Conservation (phyloP, 352 stramenopile genomes). For the Hyaloperonospora arabidopsidis region DNA sequence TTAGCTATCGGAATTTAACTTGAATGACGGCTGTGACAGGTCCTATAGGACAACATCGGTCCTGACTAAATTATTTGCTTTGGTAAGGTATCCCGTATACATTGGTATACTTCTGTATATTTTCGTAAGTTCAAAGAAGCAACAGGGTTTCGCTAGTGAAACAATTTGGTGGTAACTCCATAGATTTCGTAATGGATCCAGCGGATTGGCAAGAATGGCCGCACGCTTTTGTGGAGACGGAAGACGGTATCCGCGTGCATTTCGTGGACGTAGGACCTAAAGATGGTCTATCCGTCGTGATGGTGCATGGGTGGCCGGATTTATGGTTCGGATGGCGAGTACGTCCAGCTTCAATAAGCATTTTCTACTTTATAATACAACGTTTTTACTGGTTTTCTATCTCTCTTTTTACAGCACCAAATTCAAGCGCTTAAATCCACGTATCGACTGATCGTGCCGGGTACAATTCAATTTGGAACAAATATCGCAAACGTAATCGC, state of each 20-base stretch:
- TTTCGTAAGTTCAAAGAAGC: too few species aligned
- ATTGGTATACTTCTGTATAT: too few species aligned
- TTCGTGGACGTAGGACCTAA: conserved; percentile 51
- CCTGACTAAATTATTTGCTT: too few species aligned
- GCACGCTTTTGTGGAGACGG: conserved; percentile 28
- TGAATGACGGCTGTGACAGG: too few species aligned
- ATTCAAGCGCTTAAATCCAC: conserved; percentile 31
- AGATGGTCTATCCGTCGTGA: conserved; percentile 43
- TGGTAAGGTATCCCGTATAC: too few species aligned
- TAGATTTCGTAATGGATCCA: too few species aligned
- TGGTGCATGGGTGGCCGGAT: conserved; percentile 71
- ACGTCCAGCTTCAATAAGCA: conserved; percentile 3
- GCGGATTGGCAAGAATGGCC: conserved; percentile 21
- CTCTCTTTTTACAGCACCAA: conserved; percentile 27
- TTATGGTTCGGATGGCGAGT: conserved; percentile 67
- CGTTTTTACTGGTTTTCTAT: not conserved
- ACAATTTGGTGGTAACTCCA: too few species aligned
- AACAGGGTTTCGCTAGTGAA: too few species aligned
- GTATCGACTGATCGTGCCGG: conserved; percentile 29
- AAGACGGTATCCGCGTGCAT: conserved; percentile 34
- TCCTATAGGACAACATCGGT: too few species aligned
- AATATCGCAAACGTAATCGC: not conserved
- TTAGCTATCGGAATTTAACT: too few species aligned
- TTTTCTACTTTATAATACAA: too few species aligned
- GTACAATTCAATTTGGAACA: conserved; percentile 4